phyloP scores from a whole-genome alignment of 805 yeast genomes.

The Metschnikowia borealis region DNA sequence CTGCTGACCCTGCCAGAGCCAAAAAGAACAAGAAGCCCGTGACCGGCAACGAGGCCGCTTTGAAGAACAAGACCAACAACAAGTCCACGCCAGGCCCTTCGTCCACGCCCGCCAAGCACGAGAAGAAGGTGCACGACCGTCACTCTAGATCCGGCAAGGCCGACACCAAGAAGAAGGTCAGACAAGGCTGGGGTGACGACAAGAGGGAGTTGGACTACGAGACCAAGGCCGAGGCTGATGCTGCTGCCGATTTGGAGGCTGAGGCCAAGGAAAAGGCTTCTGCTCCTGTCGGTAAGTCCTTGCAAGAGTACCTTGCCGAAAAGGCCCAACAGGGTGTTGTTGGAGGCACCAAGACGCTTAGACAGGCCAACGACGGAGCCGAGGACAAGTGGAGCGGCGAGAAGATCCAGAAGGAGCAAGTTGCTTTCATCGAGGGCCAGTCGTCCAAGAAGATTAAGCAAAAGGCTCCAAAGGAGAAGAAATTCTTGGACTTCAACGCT shows the following conservation, averaged over 20 bases:
- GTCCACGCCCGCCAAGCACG: constrained; percentile 49
- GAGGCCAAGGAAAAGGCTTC: constrained; percentile 44
- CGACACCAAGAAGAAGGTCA: constrained; percentile 80
- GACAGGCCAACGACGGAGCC: constrained; percentile 57
- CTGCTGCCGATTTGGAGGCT: constrained; percentile 35
- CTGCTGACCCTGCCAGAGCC: constrained; percentile 77
- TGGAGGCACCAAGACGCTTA: constrained; percentile 31
- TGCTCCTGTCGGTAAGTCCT: constrained; percentile 59
- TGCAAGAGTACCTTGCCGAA: constrained; percentile 83
- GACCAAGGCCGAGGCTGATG: constrained; percentile 44
- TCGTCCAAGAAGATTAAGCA: constrained; percentile 62
- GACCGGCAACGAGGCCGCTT: constrained; percentile 87
- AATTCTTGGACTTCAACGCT: constrained; percentile 68
- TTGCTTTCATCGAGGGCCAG: constrained; percentile 52
- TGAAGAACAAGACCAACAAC: constrained; percentile 61
- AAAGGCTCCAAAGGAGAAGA: constrained; percentile 82
- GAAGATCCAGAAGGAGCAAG: constrained; percentile 58
- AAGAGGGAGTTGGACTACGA: constrained; percentile 65
- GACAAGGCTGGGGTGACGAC: constrained; percentile 87
- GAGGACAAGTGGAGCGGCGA: constrained; percentile 54
- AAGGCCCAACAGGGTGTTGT: constrained; percentile 42
- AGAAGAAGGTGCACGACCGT: constrained; percentile 71
- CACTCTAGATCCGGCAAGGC: constrained; percentile 79
- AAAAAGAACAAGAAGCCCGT: constrained; percentile 60
- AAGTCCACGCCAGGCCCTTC: constrained; percentile 57